Conservation (phyloP, 345 rosid genomes). For the Fremontodendron californicum region DNA sequence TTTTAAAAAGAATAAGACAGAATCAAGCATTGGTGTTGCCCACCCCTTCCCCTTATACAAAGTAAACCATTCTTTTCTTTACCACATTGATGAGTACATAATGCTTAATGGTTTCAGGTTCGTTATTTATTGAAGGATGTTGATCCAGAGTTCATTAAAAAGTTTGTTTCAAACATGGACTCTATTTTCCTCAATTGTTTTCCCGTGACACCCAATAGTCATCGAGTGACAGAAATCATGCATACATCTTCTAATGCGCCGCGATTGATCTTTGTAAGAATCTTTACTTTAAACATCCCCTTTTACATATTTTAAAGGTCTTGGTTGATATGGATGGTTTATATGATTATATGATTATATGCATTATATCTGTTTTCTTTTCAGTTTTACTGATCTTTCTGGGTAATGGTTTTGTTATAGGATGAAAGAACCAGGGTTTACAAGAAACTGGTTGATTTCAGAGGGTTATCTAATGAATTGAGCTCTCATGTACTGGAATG, state of each 20-base stretch:
- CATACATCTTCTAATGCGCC: conserved; percentile 51
- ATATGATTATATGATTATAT: conserved; percentile 5
- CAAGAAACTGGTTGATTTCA: conserved; percentile 64
- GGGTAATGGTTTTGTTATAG: conserved; percentile 31
- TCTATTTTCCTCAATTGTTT: conserved; percentile 49
- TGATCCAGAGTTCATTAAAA: conserved; percentile 52
- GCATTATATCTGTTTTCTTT: conserved; percentile 6
- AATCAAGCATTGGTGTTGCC: not conserved
- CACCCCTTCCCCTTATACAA: not conserved
- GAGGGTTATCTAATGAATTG: conserved; percentile 63
- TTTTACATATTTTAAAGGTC: not conserved
- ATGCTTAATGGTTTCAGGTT: conserved; percentile 42
- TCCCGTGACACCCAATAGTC: conserved; percentile 81
- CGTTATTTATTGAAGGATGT: conserved; percentile 47
- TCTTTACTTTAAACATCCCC: not conserved
- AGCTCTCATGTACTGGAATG: conserved; percentile 69
- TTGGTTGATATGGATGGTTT: conserved; percentile 8
- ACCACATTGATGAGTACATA: not conserved
- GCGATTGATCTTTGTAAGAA: conserved; percentile 63
- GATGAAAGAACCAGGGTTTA: conserved; percentile 77
- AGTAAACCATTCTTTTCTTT: not conserved
- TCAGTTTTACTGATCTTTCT: conserved; percentile 7
- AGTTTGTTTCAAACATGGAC: conserved; percentile 33
- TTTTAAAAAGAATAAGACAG: not conserved
- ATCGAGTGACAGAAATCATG: conserved; percentile 74